Evolutionary conservation across 306 rosid genomes (phyloP).

Genomic region (Chamaecrista fasciculata): DNA sequence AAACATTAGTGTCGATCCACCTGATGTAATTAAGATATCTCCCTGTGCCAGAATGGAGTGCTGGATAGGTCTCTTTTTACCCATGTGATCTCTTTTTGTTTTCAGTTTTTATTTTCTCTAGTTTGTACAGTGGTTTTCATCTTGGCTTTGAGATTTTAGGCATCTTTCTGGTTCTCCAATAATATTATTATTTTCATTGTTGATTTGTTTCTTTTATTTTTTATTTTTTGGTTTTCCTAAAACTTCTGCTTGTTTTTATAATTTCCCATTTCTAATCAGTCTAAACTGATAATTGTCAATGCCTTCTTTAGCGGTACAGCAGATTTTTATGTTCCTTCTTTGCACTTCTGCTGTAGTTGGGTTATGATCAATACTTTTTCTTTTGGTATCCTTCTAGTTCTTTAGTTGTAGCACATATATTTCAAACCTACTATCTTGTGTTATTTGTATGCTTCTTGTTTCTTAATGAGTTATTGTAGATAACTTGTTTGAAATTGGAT

Average conservation of each 20-base stretch:
- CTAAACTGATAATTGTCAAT: slow-evolving; percentile 16
- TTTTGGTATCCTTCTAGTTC: background rate
- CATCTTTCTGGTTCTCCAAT: slow-evolving; percentile 8
- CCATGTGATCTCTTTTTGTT: slow-evolving; percentile 27
- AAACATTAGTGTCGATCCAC: slow-evolving; percentile 98
- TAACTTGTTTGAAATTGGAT: slow-evolving; percentile 13
- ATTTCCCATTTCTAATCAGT: slow-evolving; percentile 9
- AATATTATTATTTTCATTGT: too few relatives aligned
- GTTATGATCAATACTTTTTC: too few relatives aligned
- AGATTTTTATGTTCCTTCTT: background rate
- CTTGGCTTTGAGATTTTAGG: slow-evolving; percentile 13
- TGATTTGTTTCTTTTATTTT: too few relatives aligned
- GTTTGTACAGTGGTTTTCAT: slow-evolving; percentile 17
- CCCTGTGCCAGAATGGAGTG: slow-evolving; percentile 99
- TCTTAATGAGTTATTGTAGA: slow-evolving; percentile 13
- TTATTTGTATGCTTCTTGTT: slow-evolving; percentile 8
- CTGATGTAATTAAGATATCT: slow-evolving; percentile 99
- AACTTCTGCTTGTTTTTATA: background rate
- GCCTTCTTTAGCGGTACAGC: background rate
- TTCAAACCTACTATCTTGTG: background rate
- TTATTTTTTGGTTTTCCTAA: background rate
- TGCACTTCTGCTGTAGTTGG: too few relatives aligned
- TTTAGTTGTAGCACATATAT: background rate
- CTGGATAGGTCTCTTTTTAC: slow-evolving; percentile 93
- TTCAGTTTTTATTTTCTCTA: slow-evolving; percentile 7